Percentiles rank a stretch among this genome's conserved stretches.
These are phyloP conservation scores for Colletotrichum chrysophilum DNA, from an alignment of 2,329 filamentous ascomycete species.

Conservation along the genomic window DNA sequence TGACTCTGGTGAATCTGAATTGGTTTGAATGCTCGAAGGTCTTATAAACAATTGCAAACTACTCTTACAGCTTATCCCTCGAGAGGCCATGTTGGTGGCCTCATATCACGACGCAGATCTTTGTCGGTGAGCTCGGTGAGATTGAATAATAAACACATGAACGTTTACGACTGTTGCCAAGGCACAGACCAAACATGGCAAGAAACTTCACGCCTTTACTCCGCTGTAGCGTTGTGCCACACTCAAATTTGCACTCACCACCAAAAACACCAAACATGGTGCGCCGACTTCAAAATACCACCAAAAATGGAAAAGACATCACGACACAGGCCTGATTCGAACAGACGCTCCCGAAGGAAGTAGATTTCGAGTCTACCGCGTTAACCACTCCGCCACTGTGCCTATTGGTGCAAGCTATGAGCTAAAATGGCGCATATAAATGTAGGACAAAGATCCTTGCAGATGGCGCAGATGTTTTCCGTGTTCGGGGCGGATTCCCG, in stretches of 20 bases:
- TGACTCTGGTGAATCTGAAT: not conserved
- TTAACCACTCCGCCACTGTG: not conserved
- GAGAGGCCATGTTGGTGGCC: not conserved
- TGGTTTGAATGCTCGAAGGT: fast-evolving
- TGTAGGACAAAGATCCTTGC: not conserved
- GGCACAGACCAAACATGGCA: not conserved
- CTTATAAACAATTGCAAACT: not conserved
- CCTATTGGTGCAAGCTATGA: fast-evolving
- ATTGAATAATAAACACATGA: not conserved
- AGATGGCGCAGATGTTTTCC: not conserved
- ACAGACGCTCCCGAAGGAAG: not conserved
- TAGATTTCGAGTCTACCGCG: not conserved
- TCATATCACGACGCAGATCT: not conserved
- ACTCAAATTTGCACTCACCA: not conserved
- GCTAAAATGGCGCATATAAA: fast-evolving
- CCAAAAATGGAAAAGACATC: not conserved
- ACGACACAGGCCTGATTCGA: not conserved
- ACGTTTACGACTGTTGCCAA: not conserved
- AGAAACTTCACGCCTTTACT: not conserved
- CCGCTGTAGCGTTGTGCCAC: not conserved
- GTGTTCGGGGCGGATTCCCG: not conserved
- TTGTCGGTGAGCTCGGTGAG: not conserved
- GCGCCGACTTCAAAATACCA: not conserved
- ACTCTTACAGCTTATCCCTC: not conserved
- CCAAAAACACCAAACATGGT: not conserved